Evolutionary conservation across 208 protist species (phyloP).

Genomic region (Trichomonas vaginalis): DNA sequence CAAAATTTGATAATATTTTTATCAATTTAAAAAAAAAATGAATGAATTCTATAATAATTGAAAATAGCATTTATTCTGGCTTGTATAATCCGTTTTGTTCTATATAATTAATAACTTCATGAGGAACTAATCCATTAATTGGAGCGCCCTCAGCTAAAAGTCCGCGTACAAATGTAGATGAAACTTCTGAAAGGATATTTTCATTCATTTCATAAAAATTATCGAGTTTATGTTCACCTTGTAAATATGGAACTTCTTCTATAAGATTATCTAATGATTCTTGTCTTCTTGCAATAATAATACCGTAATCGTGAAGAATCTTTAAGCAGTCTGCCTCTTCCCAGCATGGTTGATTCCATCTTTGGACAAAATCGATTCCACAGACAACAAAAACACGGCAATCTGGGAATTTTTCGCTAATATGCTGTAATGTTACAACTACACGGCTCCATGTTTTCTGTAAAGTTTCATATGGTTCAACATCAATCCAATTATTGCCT

Average conservation of each 20-base stretch:
- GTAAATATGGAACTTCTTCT: background rate
- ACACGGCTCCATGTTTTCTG: background rate
- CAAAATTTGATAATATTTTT: background rate
- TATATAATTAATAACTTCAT: background rate
- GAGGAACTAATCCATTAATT: background rate
- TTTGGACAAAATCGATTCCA: background rate
- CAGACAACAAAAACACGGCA: background rate
- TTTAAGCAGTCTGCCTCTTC: background rate
- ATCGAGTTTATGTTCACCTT: background rate
- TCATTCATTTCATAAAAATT: background rate
- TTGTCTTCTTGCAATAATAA: background rate
- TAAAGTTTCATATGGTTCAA: background rate
- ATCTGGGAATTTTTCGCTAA: background rate
- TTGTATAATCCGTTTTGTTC: background rate
- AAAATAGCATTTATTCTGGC: background rate
- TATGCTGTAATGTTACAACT: background rate
- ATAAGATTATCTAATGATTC: background rate
- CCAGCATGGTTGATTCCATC: background rate
- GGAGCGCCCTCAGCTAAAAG: background rate
- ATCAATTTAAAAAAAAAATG: background rate
- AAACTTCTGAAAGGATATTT: background rate
- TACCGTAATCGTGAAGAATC: background rate
- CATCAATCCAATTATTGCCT: background rate
- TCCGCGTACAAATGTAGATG: background rate
- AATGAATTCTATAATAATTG: background rate